Evolutionary conservation across 805 yeast species (phyloP).

Genomic region (Scheffersomyces ergatensis): DNA sequence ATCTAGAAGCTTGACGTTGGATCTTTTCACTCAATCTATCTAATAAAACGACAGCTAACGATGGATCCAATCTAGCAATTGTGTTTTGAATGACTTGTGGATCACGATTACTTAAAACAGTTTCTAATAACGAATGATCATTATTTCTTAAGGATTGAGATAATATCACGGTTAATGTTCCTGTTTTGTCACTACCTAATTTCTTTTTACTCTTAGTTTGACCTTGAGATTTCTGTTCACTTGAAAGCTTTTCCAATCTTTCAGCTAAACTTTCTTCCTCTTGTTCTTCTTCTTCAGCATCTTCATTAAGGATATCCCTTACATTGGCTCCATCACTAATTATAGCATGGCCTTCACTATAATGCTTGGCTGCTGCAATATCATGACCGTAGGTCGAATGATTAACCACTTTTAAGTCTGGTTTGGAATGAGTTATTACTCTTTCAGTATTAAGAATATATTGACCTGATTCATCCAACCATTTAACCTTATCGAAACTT

Average conservation of each 20-base stretch:
- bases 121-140: conserved; percentile 82
- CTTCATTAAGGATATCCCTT: conserved; percentile 50
- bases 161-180: conserved; percentile 75
- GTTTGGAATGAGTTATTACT: conserved; percentile 34
- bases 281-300: conserved; percentile 40
- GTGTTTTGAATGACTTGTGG: conserved; percentile 50
- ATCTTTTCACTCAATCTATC: conserved; percentile 53
- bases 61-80: conserved; percentile 45
- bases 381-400: conserved; percentile 51
- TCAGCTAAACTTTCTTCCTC: conserved; percentile 50
- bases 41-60: conserved; percentile 47
- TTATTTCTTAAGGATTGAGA: conserved; percentile 85
- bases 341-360: conserved; percentile 60
- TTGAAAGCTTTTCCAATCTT: conserved; percentile 38
- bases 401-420: conserved; percentile 37
- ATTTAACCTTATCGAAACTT: conserved; percentile 51
- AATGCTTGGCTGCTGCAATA: conserved; percentile 50
- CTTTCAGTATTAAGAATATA: conserved; percentile 20
- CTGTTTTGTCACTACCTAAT: conserved; percentile 55
- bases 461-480: conserved; percentile 37
- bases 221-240: conserved; percentile 17
- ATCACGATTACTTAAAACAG: conserved; percentile 63
- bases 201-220: conserved; percentile 39
- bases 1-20: conserved; percentile 49
- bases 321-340: conserved; percentile 65